A percentile compares a stretch with the other conserved stretches of the same genome.
Evolutionary conservation across 2,329 filamentous ascomycete species (phyloP).

Genomic region (Alternaria arbusti): DNA sequence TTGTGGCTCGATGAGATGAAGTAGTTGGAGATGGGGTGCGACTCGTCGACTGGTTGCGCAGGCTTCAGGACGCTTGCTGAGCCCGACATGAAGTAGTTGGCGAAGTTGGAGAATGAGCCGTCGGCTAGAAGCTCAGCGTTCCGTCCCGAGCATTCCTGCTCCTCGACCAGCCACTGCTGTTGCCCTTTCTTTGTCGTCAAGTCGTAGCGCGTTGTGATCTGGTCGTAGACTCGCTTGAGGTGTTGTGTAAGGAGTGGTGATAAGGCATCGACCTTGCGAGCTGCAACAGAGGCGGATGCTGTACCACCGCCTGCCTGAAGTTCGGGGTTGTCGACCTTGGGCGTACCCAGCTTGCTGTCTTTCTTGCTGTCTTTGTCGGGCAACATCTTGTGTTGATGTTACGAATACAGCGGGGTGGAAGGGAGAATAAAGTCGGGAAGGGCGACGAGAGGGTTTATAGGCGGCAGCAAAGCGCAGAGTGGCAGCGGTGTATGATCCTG

Average conservation of each 20-base stretch:
- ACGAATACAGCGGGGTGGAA: not conserved
- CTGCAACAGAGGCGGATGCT: conserved; percentile 34
- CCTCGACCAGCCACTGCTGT: conserved; percentile 38
- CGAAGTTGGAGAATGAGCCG: conserved; percentile 42
- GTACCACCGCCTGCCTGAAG: conserved; percentile 49
- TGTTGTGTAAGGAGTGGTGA: conserved; percentile 36
- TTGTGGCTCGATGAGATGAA: conserved; percentile 96
- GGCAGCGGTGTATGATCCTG: not conserved
- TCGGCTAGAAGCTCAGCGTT: conserved; percentile 36
- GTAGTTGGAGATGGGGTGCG: conserved; percentile 81
- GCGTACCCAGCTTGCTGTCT: conserved; percentile 41
- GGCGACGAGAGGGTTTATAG: not conserved
- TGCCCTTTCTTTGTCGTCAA: conserved; percentile 41
- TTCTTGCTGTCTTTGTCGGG: conserved; percentile 30
- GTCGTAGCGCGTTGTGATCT: conserved; percentile 37
- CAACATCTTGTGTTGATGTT: conserved; percentile 14
- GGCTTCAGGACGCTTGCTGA: conserved; percentile 54
- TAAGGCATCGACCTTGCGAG: conserved; percentile 40
- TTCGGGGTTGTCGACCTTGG: conserved; percentile 40
- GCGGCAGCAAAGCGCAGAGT: not conserved
- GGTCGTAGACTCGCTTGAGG: conserved; percentile 37
- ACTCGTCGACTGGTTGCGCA: conserved; percentile 60
- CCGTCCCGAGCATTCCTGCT: conserved; percentile 32
- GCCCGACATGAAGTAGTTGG: conserved; percentile 55
- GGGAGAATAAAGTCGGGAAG: not conserved